A percentile compares a stretch with the other conserved stretches of the same genome.
These are phyloP conservation scores for Alternaria triticimaculans DNA, from an alignment of 2,329 filamentous ascomycete genomes.

Conservation along the genomic window DNA sequence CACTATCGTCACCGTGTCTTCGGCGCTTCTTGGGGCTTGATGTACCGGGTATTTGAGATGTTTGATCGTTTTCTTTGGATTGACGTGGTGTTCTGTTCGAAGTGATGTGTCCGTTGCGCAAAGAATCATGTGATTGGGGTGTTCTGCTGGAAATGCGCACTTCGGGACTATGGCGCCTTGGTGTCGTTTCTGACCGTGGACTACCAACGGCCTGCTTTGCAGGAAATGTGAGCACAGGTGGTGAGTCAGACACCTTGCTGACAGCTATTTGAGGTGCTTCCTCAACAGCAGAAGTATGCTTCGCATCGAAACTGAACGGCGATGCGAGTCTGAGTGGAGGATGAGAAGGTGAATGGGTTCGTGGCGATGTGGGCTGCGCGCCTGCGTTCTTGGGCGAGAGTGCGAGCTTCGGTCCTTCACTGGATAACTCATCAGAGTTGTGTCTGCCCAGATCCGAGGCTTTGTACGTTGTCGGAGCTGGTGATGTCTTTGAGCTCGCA, in stretches of 20 bases:
- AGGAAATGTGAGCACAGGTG: not conserved
- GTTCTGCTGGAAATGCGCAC: slow-evolving; percentile 11
- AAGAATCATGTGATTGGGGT: not conserved
- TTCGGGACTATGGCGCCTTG: slow-evolving; percentile 12
- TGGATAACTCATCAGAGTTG: not conserved
- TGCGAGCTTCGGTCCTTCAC: not conserved
- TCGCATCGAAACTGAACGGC: slow-evolving; percentile 10
- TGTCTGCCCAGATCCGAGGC: not conserved
- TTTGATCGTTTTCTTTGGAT: not conserved
- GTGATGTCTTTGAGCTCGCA: not conserved
- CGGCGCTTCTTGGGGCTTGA: slow-evolving; percentile 9
- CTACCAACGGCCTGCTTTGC: not conserved
- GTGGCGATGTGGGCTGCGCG: not conserved
- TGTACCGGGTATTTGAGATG: not conserved
- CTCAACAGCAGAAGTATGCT: not conserved
- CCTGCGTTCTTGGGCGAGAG: not conserved
- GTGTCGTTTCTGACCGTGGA: not conserved
- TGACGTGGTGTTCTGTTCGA: not conserved
- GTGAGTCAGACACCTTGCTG: slow-evolving; percentile 4
- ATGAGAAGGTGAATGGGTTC: not conserved
- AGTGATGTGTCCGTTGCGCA: not conserved
- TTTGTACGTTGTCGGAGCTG: not conserved
- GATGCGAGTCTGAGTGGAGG: slow-evolving; percentile 16
- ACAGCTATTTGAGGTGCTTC: not conserved
- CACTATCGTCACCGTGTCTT: not conserved